These are phyloP conservation scores for Cutaneotrichosporon curvatum DNA, from an alignment of 1,284 basidiomycete genomes.

Conservation along the genomic window DNA sequence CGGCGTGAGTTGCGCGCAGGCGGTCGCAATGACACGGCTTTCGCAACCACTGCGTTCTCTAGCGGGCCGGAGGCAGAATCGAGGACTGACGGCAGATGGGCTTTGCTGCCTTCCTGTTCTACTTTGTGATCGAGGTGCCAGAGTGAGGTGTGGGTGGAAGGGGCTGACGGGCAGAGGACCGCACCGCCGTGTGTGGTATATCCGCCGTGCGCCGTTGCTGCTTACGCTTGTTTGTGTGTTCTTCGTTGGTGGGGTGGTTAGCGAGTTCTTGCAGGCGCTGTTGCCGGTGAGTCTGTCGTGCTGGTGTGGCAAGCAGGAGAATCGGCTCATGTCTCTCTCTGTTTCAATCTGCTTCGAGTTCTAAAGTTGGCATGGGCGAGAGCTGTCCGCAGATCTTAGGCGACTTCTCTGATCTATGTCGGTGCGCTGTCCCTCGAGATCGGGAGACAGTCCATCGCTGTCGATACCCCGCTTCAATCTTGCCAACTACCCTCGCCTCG, in stretches of 20 bases:
- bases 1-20: conserved; percentile 27
- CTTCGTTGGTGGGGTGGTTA: conserved; percentile 40
- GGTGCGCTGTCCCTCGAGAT: too few species aligned
- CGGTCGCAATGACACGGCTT: too few species aligned
- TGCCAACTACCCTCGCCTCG: not conserved
- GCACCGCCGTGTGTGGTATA: conserved; percentile 42
- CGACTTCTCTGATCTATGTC: too few species aligned
- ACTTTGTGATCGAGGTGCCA: conserved; percentile 44
- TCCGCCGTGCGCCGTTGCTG: conserved; percentile 41
- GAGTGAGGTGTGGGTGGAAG: conserved; percentile 27
- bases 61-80: too few species aligned
- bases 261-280: conserved; percentile 40
- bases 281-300: conserved; percentile 36
- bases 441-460: too few species aligned
- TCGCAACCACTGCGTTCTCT: too few species aligned
- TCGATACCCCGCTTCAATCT: not conserved
- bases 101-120: conserved; percentile 42
- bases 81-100: conserved; percentile 30
- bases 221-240: conserved; percentile 35
- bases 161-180: conserved; percentile 22
- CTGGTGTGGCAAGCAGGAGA: not conserved
- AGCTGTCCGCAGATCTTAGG: too few species aligned
- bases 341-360: too few species aligned
- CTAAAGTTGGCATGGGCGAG: too few species aligned
- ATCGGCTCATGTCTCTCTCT: too few species aligned